Evolutionary conservation across 148 eudicot genomes (phyloP).

Genomic region (Rhododendron griersonianum): DNA sequence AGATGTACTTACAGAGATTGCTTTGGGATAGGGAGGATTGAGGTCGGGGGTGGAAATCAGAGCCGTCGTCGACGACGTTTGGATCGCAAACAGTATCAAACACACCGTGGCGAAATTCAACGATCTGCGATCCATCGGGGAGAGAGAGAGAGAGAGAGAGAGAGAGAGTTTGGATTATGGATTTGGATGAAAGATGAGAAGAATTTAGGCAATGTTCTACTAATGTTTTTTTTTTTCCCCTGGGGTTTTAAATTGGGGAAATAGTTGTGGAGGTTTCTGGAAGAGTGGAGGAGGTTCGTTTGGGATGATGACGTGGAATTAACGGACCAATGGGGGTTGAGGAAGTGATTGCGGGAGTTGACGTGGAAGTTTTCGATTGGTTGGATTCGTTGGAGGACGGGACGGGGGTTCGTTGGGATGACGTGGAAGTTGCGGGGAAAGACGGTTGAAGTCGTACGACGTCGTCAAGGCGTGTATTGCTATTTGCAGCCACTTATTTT

Average conservation of each 20-base stretch:
- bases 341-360: background rate
- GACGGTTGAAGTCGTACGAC: background rate
- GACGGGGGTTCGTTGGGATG: background rate
- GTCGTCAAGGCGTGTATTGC: background rate
- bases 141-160: background rate
- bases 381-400: background rate
- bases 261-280: background rate
- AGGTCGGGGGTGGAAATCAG: conserved; percentile 13
- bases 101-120: background rate
- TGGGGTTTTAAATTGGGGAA: background rate
- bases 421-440: background rate
- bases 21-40: conserved; percentile 18
- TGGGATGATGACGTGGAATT: background rate
- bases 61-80: conserved; percentile 7
- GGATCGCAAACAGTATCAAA: background rate
- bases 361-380: background rate
- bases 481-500: too few relatives aligned
- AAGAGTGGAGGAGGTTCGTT: background rate
- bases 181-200: background rate
- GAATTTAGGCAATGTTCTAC: background rate
- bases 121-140: background rate
- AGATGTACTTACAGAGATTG: conserved; percentile 20
- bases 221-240: background rate
- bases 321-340: background rate
- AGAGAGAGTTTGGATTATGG: background rate